Evolutionary conservation across 2,329 filamentous ascomycete genomes (phyloP).

Genomic region (Colletotrichum chlorophyti): DNA sequence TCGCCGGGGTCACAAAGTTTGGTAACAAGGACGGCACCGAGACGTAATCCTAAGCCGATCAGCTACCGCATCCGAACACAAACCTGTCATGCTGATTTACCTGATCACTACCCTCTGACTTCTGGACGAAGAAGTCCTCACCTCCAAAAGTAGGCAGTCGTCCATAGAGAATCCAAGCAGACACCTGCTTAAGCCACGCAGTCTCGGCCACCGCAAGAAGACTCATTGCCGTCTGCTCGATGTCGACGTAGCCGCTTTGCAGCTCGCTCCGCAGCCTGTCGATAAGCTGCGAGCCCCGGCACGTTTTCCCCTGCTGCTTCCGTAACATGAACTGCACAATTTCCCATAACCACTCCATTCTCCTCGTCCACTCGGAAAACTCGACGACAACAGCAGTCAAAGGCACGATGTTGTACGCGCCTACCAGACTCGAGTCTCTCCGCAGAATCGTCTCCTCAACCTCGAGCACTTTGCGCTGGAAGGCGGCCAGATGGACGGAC

Average conservation of each 20-base stretch:
- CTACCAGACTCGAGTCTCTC: constrained; percentile 80
- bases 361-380: constrained; percentile 85
- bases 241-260: constrained; percentile 87
- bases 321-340: constrained; percentile 72
- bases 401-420: constrained; percentile 92
- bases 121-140: constrained; percentile 86
- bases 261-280: constrained; percentile 77
- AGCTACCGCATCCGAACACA: constrained; percentile 22
- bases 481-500: constrained; percentile 76
- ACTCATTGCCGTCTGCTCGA: constrained; percentile 77
- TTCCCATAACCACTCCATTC: constrained; percentile 86
- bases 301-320: constrained; percentile 45
- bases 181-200: constrained; percentile 89
- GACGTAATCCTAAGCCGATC: constrained; percentile 58
- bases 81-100: constrained; percentile 32
- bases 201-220: constrained; percentile 82
- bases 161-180: constrained; percentile 91
- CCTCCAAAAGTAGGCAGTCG: constrained; percentile 78
- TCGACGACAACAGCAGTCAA: constrained; percentile 83
- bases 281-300: constrained; percentile 77
- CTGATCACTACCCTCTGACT: constrained; percentile 48
- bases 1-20: constrained; percentile 76
- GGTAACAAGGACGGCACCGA: constrained; percentile 71
- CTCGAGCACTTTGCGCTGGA: constrained; percentile 83
- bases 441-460: constrained; percentile 82